Evolutionary conservation across 352 stramenopile species (phyloP).

Genomic region (Pythium vanterpoolii): DNA sequence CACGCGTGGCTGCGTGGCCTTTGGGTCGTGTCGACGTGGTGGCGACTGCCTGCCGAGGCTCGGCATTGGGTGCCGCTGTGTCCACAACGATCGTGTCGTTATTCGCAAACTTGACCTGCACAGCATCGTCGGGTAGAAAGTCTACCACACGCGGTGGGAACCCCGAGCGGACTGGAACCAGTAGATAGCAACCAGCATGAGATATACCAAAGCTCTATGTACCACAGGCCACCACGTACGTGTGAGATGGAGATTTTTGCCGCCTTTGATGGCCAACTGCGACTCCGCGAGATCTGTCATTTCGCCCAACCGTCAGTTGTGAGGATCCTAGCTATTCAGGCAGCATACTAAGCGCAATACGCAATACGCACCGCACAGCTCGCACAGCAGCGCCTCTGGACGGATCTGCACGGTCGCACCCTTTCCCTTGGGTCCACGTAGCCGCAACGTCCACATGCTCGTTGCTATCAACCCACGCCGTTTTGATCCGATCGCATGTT

Average conservation of each 20-base stretch:
- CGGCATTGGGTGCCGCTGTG: slow-evolving; percentile 15
- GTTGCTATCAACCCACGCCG: background rate
- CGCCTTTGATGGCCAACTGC: slow-evolving; percentile 40
- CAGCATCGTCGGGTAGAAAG: slow-evolving; percentile 29
- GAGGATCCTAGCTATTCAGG: too few species aligned
- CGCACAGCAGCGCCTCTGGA: slow-evolving; percentile 32
- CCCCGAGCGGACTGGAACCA: slow-evolving; percentile 49
- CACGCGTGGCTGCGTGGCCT: slow-evolving; percentile 7
- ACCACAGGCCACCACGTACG: slow-evolving; percentile 30
- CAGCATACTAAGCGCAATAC: background rate
- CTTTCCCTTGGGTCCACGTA: slow-evolving; percentile 60
- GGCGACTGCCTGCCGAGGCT: slow-evolving; percentile 17
- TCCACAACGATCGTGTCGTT: slow-evolving; percentile 77
- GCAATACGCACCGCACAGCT: slow-evolving; percentile 45
- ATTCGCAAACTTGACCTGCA: slow-evolving; percentile 50
- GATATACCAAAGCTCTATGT: background rate
- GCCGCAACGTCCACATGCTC: slow-evolving; percentile 59
- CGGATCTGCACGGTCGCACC: slow-evolving; percentile 47
- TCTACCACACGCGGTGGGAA: slow-evolving; percentile 56
- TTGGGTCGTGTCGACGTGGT: background rate
- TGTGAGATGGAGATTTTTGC: slow-evolving; percentile 30
- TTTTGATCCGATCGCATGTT: slow-evolving; percentile 1
- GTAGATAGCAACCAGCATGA: background rate
- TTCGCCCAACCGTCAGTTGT: background rate
- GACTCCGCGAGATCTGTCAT: slow-evolving; percentile 36